Evolutionary conservation across 306 rosid species (phyloP).

Genomic region (Crotalaria pallida): DNA sequence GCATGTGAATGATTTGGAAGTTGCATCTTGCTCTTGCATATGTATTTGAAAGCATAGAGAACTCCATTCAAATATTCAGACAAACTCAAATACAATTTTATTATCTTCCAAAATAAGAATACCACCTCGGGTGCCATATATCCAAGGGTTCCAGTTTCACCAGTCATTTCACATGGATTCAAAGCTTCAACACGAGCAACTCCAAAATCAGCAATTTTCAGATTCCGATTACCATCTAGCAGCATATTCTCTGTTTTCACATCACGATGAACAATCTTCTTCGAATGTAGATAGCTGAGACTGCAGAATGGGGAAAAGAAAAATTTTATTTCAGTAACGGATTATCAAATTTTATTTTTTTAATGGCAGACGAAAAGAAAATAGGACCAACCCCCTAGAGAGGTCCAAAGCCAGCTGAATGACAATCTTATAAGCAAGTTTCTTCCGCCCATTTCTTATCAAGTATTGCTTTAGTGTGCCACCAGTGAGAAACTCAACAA

Average conservation of each 20-base stretch:
- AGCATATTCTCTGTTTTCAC: slow-evolving; percentile 81
- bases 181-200: slow-evolving; percentile 91
- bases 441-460: slow-evolving; percentile 55
- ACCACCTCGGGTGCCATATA: slow-evolving; percentile 99
- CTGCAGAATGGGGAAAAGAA: slow-evolving; percentile 34
- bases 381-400: slow-evolving; percentile 62
- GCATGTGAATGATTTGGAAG: background rate
- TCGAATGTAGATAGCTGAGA: slow-evolving; percentile 66
- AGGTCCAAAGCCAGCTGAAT: slow-evolving; percentile 87
- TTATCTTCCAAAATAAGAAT: background rate
- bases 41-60: background rate
- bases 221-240: slow-evolving; percentile 40
- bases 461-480: slow-evolving; percentile 77
- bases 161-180: slow-evolving; percentile 85
- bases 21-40: background rate
- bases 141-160: slow-evolving; percentile 92
- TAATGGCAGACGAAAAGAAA: background rate
- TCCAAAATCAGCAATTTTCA: slow-evolving; percentile 91
- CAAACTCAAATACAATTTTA: background rate
- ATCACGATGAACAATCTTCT: slow-evolving; percentile 82
- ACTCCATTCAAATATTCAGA: background rate
- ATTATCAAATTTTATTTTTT: background rate
- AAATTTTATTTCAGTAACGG: background rate
- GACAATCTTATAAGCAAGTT: slow-evolving; percentile 67
- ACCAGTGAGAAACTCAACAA: slow-evolving; percentile 82